Evolutionary conservation across 2,329 filamentous ascomycete species (phyloP).

Genomic region (Hypocreales sp.): DNA sequence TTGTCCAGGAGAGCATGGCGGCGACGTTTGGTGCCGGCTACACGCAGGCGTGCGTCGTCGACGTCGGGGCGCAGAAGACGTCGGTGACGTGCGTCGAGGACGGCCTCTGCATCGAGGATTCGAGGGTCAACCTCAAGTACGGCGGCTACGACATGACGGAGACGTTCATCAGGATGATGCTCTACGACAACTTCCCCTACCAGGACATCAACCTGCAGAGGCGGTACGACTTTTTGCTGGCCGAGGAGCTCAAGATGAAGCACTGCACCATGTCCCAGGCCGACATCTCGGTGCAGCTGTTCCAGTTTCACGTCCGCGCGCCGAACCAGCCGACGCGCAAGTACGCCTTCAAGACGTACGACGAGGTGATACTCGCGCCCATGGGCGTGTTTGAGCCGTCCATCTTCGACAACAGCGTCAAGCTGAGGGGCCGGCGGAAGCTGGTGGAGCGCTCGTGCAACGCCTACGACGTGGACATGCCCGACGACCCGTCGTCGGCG

Average conservation of each 20-base stretch:
- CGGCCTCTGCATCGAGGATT: slow-evolving; percentile 87
- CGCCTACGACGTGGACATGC: slow-evolving; percentile 72
- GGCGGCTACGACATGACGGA: slow-evolving; percentile 89
- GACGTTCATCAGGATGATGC: slow-evolving; percentile 94
- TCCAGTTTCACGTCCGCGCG: slow-evolving; percentile 80
- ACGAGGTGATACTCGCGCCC: slow-evolving; percentile 85
- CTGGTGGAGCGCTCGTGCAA: slow-evolving; percentile 82
- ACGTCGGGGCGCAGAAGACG: slow-evolving; percentile 94
- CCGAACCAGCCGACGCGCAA: slow-evolving; percentile 81
- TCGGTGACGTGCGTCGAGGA: slow-evolving; percentile 96
- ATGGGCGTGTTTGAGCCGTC: slow-evolving; percentile 88
- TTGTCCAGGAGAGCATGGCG: slow-evolving; percentile 91
- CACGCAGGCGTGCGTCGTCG: slow-evolving; percentile 85
- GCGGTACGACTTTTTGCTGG: slow-evolving; percentile 82
- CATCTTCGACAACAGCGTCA: slow-evolving; percentile 71
- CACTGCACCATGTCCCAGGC: slow-evolving; percentile 84
- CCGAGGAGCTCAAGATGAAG: slow-evolving; percentile 90
- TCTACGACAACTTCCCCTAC: slow-evolving; percentile 92
- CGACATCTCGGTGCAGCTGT: slow-evolving; percentile 75
- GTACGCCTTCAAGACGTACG: slow-evolving; percentile 93
- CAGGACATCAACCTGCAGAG: slow-evolving; percentile 82
- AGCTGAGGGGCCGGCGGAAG: slow-evolving; percentile 65
- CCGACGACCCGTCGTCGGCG: slow-evolving; percentile 76
- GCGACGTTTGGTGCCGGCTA: slow-evolving; percentile 92
- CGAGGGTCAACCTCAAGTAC: slow-evolving; percentile 85